These are phyloP conservation scores for Exsudoporus frostii DNA, from an alignment of 768 basidiomycete genomes.

Conservation along the genomic window DNA sequence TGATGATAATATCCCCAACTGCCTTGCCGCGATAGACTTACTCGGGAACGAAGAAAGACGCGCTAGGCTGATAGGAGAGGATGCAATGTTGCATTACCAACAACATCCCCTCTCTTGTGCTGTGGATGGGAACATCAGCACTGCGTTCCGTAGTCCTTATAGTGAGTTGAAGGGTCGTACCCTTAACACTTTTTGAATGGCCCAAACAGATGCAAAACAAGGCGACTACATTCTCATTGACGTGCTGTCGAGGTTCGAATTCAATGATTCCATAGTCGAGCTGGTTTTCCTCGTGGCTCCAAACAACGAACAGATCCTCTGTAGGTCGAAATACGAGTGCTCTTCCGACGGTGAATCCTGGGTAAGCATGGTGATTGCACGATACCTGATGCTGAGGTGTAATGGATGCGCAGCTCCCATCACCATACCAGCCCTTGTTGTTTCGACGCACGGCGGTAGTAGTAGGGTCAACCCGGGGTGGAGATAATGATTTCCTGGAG, in stretches of 20 bases:
- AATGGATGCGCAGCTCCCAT: conserved; percentile 11
- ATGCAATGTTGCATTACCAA: conserved; percentile 38
- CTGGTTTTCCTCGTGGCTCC: conserved; percentile 37
- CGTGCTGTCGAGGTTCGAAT: conserved; percentile 28
- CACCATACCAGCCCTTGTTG: conserved; percentile 9
- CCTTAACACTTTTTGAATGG: conserved; percentile 16
- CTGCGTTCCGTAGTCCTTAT: conserved; percentile 48
- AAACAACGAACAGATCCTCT: conserved; percentile 33
- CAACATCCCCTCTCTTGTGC: conserved; percentile 48
- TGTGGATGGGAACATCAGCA: conserved; percentile 50
- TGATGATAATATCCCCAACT: conserved; percentile 20
- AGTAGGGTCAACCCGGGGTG: not conserved
- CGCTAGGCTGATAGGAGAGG: conserved; percentile 32
- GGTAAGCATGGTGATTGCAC: conserved; percentile 24
- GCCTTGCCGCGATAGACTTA: conserved; percentile 36
- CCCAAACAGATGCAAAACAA: conserved; percentile 16
- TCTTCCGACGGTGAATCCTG: conserved; percentile 32
- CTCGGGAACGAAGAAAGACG: conserved; percentile 41
- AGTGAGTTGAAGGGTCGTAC: conserved; percentile 34
- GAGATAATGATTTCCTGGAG: conserved; percentile 17
- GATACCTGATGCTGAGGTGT: not conserved
- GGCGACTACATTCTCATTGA: conserved; percentile 43
- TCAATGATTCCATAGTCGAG: conserved; percentile 22
- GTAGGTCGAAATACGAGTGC: conserved; percentile 24
- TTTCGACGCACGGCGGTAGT: conserved; percentile 4